phyloP scores from a whole-genome alignment of 2,329 filamentous ascomycete species.

The Penicillium sp. region DNA sequence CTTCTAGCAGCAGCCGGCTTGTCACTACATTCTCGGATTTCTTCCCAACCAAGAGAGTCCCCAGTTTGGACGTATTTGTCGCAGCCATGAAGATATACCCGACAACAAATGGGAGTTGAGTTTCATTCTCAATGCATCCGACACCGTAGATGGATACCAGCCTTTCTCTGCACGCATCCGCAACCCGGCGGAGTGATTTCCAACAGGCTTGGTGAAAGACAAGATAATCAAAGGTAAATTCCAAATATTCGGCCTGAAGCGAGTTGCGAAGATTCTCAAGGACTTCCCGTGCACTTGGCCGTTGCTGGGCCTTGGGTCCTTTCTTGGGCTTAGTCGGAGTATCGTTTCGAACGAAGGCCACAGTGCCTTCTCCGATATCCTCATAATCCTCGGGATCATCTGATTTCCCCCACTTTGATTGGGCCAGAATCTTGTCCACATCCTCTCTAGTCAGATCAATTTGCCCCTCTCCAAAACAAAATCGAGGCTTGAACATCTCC shows the following conservation, averaged over 20 bases:
- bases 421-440: constrained; percentile 34
- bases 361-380: not conserved
- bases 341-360: not conserved
- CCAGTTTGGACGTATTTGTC: constrained; percentile 5
- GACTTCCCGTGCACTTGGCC: not conserved
- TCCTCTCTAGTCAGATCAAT: constrained; percentile 32
- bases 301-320: not conserved
- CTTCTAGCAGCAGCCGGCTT: constrained; percentile 15
- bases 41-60: not conserved
- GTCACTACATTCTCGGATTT: constrained; percentile 12
- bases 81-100: constrained; percentile 39
- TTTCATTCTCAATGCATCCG: constrained; percentile 37
- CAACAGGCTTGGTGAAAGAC: constrained; percentile 40
- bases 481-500: constrained; percentile 36
- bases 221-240: constrained; percentile 45
- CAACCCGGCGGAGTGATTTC: constrained; percentile 33
- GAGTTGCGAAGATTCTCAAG: constrained; percentile 29
- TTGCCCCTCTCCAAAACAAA: constrained; percentile 21
- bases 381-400: constrained; percentile 12
- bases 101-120: constrained; percentile 39
- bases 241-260: constrained; percentile 35
- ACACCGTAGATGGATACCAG: constrained; percentile 32
- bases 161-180: constrained; percentile 24
- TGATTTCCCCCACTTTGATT: constrained; percentile 22
- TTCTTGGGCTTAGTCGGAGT: not conserved